These are phyloP conservation scores for Globisporangium cystogenes DNA, from an alignment of 352 stramenopile genomes.

Conservation along the genomic window DNA sequence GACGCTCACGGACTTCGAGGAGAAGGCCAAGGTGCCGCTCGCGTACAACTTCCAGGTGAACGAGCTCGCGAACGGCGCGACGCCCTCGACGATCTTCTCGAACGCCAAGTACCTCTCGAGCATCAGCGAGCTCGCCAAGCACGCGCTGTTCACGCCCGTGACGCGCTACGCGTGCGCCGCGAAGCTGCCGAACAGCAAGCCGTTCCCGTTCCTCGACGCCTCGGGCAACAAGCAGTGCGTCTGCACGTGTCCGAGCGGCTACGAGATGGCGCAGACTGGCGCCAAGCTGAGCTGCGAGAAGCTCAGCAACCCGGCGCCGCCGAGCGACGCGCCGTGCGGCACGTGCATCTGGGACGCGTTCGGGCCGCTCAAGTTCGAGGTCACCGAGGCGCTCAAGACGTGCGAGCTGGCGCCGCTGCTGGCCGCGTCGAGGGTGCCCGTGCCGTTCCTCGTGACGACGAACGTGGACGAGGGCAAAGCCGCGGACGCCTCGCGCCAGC, in stretches of 20 bases:
- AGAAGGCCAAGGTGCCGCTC: constrained; percentile 1
- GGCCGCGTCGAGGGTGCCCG: not conserved
- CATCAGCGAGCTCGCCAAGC: constrained; percentile 1
- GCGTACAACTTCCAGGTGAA: constrained; percentile 14
- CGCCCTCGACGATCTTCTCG: not conserved
- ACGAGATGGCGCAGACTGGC: constrained; percentile 3
- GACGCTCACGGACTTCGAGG: constrained; percentile 4
- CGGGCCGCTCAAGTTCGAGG: constrained; percentile 11
- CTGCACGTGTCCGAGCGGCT: constrained; percentile 18
- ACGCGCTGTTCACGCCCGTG: constrained; percentile 1
- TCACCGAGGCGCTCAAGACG: constrained; percentile 5
- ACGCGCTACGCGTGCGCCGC: constrained; percentile 10
- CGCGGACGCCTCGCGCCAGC: not conserved
- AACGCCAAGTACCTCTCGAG: constrained; percentile 12
- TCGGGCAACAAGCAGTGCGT: constrained; percentile 5
- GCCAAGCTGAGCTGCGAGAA: constrained; percentile 3
- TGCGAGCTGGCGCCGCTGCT: constrained; percentile 6
- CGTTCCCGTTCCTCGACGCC: constrained; percentile 7
- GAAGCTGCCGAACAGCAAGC: constrained; percentile 10
- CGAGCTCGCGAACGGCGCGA: not conserved
- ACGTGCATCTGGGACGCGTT: constrained; percentile 14
- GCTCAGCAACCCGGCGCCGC: constrained; percentile 1
- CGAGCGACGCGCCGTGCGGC: not conserved
- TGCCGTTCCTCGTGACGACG: constrained; percentile 9
- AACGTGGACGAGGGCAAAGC: constrained; percentile 3